These are phyloP conservation scores for Hortaea sp. DNA, from an alignment of 2,329 filamentous ascomycete species.

Conservation along the genomic window DNA sequence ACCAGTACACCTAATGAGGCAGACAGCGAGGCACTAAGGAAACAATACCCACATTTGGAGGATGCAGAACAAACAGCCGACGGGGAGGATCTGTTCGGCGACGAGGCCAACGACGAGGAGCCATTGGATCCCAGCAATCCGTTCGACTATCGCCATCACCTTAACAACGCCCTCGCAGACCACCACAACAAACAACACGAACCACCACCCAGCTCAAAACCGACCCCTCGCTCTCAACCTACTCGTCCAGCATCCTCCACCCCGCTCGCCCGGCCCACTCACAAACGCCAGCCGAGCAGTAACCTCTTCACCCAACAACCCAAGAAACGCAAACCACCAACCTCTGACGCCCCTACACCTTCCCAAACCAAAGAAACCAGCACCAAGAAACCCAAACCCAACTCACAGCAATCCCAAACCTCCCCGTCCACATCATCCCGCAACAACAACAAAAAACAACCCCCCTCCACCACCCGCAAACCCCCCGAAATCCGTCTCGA, in stretches of 20 bases:
- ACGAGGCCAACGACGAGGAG: slow-evolving; percentile 25
- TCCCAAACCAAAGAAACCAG: background rate
- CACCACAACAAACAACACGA: slow-evolving; percentile 7
- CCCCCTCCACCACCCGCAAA: background rate
- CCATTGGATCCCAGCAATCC: slow-evolving; percentile 36
- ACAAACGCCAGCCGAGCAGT: slow-evolving; percentile 4
- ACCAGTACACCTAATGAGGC: slow-evolving; percentile 56
- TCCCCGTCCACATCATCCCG: background rate
- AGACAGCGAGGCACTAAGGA: slow-evolving; percentile 51
- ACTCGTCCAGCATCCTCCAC: slow-evolving; percentile 10
- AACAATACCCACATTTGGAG: slow-evolving; percentile 51
- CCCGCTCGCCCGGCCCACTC: slow-evolving; percentile 7
- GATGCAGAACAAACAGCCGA: slow-evolving; percentile 9
- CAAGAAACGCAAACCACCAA: slow-evolving; percentile 16
- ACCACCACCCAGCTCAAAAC: slow-evolving; percentile 18
- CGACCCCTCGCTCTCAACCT: slow-evolving; percentile 11
- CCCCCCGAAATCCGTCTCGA: slow-evolving; percentile 15
- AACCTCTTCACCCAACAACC: background rate
- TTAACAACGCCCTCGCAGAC: slow-evolving; percentile 15
- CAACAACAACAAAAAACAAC: background rate
- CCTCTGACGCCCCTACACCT: slow-evolving; percentile 1
- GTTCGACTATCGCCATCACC: slow-evolving; percentile 40
- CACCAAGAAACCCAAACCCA: slow-evolving; percentile 15
- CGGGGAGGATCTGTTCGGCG: slow-evolving; percentile 20
- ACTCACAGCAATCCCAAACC: too few species aligned